Conservation (phyloP, 2,329 filamentous ascomycete genomes). For the Colletotrichum truncatum region DNA sequence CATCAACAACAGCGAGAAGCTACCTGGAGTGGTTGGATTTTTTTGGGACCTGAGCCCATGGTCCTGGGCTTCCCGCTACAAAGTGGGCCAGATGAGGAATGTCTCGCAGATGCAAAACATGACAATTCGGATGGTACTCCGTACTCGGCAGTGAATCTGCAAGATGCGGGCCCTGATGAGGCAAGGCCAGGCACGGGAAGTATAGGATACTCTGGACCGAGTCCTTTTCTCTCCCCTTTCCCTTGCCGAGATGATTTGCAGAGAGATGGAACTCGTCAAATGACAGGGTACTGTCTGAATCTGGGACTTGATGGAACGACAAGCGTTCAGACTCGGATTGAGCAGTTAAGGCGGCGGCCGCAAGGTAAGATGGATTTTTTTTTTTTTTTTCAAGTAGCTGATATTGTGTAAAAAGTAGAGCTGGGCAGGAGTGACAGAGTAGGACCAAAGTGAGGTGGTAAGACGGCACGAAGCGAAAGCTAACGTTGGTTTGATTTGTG, state of each 20-base stretch:
- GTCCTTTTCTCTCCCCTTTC: not conserved
- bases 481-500: not conserved
- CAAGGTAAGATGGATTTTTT: not conserved
- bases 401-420: not conserved
- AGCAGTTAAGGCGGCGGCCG: not conserved
- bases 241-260: constrained; percentile 24
- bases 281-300: not conserved
- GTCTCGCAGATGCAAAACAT: constrained; percentile 22
- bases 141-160: constrained; percentile 12
- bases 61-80: not conserved
- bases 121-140: not conserved
- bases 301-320: not conserved
- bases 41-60: not conserved
- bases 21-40: not conserved
- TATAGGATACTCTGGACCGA: not conserved
- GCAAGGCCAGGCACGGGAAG: not conserved
- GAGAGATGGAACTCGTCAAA: constrained; percentile 8
- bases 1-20: not conserved
- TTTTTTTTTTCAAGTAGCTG: not conserved
- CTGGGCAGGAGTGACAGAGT: not conserved
- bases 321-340: not conserved
- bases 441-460: constrained; percentile 16
- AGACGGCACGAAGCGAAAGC: constrained; percentile 24
- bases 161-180: constrained; percentile 15
- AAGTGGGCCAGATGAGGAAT: not conserved